A percentile compares a stretch with the other conserved stretches of the same genome.
Conservation (phyloP, 2,329 filamentous ascomycete species). For the Endoconidiophora laricicola region DNA sequence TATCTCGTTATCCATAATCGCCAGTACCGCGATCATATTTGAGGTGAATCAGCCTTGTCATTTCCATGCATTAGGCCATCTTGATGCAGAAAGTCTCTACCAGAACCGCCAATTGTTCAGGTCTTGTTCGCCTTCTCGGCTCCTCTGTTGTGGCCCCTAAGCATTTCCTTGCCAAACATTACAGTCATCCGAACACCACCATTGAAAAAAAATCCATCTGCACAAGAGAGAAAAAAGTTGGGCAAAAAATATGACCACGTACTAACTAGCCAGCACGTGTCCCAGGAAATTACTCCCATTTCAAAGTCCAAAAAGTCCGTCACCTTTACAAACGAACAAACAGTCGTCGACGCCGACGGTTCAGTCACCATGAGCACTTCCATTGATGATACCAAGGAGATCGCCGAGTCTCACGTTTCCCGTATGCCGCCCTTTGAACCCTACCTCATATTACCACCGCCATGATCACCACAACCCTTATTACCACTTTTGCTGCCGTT, state of each 20-base stretch:
- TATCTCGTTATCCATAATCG: neutral
- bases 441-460: neutral
- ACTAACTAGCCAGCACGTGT: conserved; percentile 3
- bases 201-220: neutral
- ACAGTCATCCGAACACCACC: neutral
- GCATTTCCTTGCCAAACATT: no score
- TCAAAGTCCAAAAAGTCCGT: conserved; percentile 77
- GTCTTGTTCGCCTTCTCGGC: neutral
- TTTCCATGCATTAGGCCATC: neutral
- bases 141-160: neutral
- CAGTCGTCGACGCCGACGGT: conserved; percentile 80
- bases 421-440: conserved; percentile 36
- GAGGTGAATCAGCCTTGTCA: conserved; percentile 7
- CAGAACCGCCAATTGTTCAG: neutral
- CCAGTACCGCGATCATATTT: conserved; percentile 1
- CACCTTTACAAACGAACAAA: conserved; percentile 74
- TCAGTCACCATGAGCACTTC: conserved; percentile 62
- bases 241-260: neutral
- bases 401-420: conserved; percentile 62
- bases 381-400: conserved; percentile 55
- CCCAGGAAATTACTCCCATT: conserved; percentile 4
- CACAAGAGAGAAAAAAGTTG: neutral
- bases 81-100: no score
- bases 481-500: neutral
- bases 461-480: neutral